A percentile compares a stretch with the other conserved stretches of the same genome.
phyloP scores from a whole-genome alignment of 2,329 filamentous ascomycete species.

The Plectosphaerella sp. region DNA sequence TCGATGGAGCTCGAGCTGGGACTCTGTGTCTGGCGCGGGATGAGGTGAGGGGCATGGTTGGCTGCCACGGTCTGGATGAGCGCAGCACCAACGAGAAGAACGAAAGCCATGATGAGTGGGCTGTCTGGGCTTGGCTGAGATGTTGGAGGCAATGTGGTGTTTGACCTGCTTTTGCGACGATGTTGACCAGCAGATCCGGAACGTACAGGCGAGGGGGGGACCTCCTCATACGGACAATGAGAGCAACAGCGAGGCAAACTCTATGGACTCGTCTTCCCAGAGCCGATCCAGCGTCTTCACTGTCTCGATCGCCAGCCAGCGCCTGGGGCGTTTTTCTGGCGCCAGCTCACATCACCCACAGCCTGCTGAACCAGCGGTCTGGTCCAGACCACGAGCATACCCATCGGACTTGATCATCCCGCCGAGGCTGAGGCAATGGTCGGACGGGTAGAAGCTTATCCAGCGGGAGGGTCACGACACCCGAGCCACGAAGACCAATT shows the following conservation, averaged over 20 bases:
- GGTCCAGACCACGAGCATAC: neutral
- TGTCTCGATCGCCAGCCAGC: too few relatives aligned
- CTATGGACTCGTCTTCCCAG: neutral
- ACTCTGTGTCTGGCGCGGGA: neutral
- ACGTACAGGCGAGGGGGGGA: neutral
- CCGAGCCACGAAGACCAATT: neutral
- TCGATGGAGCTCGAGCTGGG: neutral
- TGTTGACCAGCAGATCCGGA: neutral
- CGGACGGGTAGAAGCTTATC: neutral
- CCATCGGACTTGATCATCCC: neutral
- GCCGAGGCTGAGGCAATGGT: neutral
- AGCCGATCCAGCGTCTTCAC: neutral
- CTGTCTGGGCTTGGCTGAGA: neutral
- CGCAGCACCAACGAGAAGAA: neutral
- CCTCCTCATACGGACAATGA: neutral
- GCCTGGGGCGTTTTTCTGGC: too few relatives aligned
- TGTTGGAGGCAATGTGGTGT: neutral
- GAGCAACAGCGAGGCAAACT: neutral
- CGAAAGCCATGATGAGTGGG: neutral
- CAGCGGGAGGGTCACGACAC: neutral
- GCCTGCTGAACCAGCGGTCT: neutral
- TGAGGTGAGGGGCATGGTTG: neutral
- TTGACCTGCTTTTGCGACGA: neutral
- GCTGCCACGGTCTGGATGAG: neutral
- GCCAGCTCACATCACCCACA: neutral